Conservation (phyloP, 306 rosid species). For the Cicer bijugum region DNA sequence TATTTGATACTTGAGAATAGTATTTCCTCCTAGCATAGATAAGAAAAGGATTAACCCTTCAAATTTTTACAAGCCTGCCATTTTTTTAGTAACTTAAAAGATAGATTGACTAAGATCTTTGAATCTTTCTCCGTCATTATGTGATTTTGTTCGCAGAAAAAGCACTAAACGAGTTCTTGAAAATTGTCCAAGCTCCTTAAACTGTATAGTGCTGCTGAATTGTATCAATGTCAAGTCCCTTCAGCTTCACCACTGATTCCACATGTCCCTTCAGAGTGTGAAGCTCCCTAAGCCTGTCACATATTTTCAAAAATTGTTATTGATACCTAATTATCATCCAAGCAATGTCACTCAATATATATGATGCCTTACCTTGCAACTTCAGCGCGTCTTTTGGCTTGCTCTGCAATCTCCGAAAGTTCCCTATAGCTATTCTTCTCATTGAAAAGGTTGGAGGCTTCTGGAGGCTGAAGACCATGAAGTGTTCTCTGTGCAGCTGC, state of each 20-base stretch:
- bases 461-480: constrained; percentile 94
- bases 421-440: constrained; percentile 76
- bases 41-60: constrained; percentile 40
- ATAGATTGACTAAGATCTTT: constrained; percentile 28
- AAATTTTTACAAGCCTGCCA: constrained; percentile 39
- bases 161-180: constrained; percentile 9
- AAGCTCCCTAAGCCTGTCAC: constrained; percentile 81
- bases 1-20: constrained; percentile 45
- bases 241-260: constrained; percentile 94
- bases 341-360: not conserved
- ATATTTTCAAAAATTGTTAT: constrained; percentile 31
- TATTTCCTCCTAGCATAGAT: constrained; percentile 36
- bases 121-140: constrained; percentile 53
- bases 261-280: constrained; percentile 87
- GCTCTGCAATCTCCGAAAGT: constrained; percentile 95
- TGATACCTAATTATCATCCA: constrained; percentile 2
- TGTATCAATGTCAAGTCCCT: constrained; percentile 83
- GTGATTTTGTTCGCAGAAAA: constrained; percentile 18
- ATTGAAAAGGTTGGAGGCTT: constrained; percentile 57
- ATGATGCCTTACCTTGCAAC: constrained; percentile 71
- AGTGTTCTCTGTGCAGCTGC: constrained; percentile 91
- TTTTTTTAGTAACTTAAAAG: constrained; percentile 46
- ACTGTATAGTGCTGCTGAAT: constrained; percentile 94
- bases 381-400: constrained; percentile 92
- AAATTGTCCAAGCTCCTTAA: constrained; percentile 45